Evolutionary conservation across 345 rosid genomes (phyloP), one percentile per base, ranked within the genome.

Genomic region (Sonneratia alba): DNA sequence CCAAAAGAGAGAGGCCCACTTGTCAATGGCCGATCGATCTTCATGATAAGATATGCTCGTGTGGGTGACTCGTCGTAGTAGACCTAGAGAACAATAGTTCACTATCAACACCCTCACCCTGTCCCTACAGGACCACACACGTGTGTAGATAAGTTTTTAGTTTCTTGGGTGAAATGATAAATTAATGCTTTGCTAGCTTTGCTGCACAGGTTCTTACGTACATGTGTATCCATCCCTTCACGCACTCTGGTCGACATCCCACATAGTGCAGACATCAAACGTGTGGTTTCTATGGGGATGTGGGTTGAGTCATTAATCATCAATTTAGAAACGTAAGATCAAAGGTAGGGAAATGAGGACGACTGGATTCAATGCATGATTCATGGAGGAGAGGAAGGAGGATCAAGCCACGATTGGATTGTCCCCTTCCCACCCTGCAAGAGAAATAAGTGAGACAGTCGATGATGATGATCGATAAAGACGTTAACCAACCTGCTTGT

Each of bases 391-490:
- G n/a, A 24, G 24, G 12, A 45, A 27, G 32, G 45, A 42, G 45
- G 10, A 42, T 42, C 45, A 42, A 40, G 70, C 74, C 85, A 86
- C 83, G 80, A 78, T 80, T 47, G 85, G 72, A 6, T 71, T 84
- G 88, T 84, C 86, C 65, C 81, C 86, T 74, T 76, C 81, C 19
- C 68, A 76, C 84, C 68, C 75, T 72, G 75, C 74, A 82, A 78
- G 70, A 45, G 74, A 62, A 71, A 69, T 76, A 64, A 74, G 48
- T 75, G 70, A 14, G 75, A 74, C 62, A 72, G 77, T 74, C 32
- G 15, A 47, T 22, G 63, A 57, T n/a, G 34, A 57, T 22, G n/a
- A 21, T 22, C 59, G 15, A 53, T 53, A 53, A 53, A 18, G 63
- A 57, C 34, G 32, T 57, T 57, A 7, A 57, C 9, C 57, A 16